phyloP scores from a whole-genome alignment of 2,329 filamentous ascomycete species.

The Sclerotinia spermophila region DNA sequence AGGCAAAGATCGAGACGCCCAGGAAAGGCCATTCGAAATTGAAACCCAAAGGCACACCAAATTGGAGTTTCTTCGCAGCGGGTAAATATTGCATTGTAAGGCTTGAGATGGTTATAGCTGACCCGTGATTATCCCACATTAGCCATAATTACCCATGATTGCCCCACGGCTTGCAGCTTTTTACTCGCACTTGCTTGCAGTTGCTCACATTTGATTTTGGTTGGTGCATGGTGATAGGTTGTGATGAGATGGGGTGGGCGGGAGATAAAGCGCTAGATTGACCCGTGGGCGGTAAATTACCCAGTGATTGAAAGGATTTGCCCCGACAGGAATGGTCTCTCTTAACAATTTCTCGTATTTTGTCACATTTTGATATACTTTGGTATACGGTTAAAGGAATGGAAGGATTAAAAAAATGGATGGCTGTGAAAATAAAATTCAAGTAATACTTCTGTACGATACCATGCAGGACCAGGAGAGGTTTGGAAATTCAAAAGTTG shows the following conservation, averaged over 20 bases:
- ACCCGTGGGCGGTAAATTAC: conserved; percentile 17
- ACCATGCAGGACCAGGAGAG: neutral
- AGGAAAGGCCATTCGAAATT: conserved; percentile 8
- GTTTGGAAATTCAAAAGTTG: neutral
- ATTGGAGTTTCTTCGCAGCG: conserved; percentile 13
- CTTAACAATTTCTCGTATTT: neutral
- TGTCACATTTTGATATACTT: neutral
- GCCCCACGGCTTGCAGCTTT: neutral
- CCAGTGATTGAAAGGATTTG: conserved; percentile 4
- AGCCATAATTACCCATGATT: neutral
- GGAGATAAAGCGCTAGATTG: conserved; percentile 8
- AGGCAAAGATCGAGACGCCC: conserved; percentile 15
- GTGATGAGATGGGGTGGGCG: neutral
- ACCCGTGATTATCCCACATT: conserved; percentile 7
- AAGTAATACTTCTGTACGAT: neutral
- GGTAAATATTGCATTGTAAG: conserved; percentile 15
- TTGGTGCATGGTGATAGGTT: conserved; percentile 20
- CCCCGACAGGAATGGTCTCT: neutral
- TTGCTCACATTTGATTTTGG: neutral
- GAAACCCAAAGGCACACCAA: neutral
- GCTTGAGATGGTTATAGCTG: conserved; percentile 8
- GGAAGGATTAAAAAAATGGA: conserved; percentile 7
- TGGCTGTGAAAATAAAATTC: neutral
- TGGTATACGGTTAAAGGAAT: neutral
- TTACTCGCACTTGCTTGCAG: conserved; percentile 4